phyloP scores from a whole-genome alignment of 345 rosid species.

The Linum trigynum region DNA sequence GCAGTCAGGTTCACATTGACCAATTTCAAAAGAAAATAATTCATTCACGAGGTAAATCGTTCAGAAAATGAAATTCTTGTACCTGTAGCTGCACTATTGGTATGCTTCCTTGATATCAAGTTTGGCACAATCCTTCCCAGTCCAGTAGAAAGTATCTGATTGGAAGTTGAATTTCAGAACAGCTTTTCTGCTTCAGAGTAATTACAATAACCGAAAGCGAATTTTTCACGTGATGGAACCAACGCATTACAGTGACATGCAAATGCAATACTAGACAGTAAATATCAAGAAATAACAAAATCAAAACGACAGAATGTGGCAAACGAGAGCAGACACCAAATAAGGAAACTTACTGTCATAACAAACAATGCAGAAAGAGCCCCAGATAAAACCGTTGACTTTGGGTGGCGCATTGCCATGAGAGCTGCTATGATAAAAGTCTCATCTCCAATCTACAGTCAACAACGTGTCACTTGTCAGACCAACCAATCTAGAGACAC shows the following conservation, averaged over 20 bases:
- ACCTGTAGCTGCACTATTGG: conserved; percentile 98
- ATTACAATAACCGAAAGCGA: conserved; percentile 7
- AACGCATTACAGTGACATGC: neutral
- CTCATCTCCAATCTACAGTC: conserved; percentile 75
- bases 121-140: conserved; percentile 98
- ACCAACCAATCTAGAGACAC: conserved; percentile 10
- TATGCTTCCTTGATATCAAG: conserved; percentile 97
- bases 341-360: conserved; percentile 68
- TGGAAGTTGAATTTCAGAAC: conserved; percentile 8
- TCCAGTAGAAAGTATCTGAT: conserved; percentile 96
- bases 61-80: neutral
- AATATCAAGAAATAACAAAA: neutral
- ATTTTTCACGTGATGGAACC: conserved; percentile 1
- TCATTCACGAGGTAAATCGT: neutral
- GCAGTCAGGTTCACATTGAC: neutral
- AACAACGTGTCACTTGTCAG: neutral
- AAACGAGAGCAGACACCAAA: neutral
- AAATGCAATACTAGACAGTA: conserved; percentile 9
- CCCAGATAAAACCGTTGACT: conserved; percentile 82
- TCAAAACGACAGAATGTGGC: neutral
- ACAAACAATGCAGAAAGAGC: conserved; percentile 87
- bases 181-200: conserved; percentile 14
- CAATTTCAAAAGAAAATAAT: neutral
- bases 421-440: conserved; percentile 98
- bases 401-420: conserved; percentile 99